Evolutionary conservation across 2,329 filamentous ascomycete species (phyloP).

Genomic region (Phialophora macrospora): DNA sequence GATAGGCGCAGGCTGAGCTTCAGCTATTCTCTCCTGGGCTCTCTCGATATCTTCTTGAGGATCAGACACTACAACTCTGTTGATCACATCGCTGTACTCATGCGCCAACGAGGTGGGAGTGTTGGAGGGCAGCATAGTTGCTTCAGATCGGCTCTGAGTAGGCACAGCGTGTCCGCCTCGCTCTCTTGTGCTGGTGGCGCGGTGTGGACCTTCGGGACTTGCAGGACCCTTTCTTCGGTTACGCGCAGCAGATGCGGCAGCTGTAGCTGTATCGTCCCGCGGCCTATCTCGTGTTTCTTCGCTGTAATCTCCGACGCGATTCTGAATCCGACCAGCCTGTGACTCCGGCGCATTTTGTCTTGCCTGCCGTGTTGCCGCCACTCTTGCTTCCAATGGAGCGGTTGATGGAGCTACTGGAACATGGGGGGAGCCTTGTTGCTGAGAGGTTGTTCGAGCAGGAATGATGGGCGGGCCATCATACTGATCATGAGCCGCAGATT

Average conservation of each 20-base stretch:
- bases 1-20: slow-evolving; percentile 56
- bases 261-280: slow-evolving; percentile 43
- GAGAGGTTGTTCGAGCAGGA: slow-evolving; percentile 81
- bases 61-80: slow-evolving; percentile 75
- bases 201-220: slow-evolving; percentile 54
- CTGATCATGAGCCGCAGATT: slow-evolving; percentile 53
- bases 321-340: slow-evolving; percentile 43
- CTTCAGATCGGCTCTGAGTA: slow-evolving; percentile 43
- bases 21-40: slow-evolving; percentile 70
- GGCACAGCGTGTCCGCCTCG: slow-evolving; percentile 45
- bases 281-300: slow-evolving; percentile 50
- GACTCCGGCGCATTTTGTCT: slow-evolving; percentile 44
- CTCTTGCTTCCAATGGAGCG: slow-evolving; percentile 44
- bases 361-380: slow-evolving; percentile 48
- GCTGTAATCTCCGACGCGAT: slow-evolving; percentile 49
- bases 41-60: slow-evolving; percentile 74
- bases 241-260: slow-evolving; percentile 46
- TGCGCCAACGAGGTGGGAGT: slow-evolving; percentile 67
- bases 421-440: slow-evolving; percentile 55
- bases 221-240: slow-evolving; percentile 55
- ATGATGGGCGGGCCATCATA: slow-evolving; percentile 69
- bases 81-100: slow-evolving; percentile 79
- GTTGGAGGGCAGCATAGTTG: slow-evolving; percentile 60
- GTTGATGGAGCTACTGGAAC: slow-evolving; percentile 47
- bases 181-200: slow-evolving; percentile 50